These are phyloP conservation scores for Phaeosphaeriaceae sp. DNA, from an alignment of 2,329 filamentous ascomycete genomes.

Conservation along the genomic window DNA sequence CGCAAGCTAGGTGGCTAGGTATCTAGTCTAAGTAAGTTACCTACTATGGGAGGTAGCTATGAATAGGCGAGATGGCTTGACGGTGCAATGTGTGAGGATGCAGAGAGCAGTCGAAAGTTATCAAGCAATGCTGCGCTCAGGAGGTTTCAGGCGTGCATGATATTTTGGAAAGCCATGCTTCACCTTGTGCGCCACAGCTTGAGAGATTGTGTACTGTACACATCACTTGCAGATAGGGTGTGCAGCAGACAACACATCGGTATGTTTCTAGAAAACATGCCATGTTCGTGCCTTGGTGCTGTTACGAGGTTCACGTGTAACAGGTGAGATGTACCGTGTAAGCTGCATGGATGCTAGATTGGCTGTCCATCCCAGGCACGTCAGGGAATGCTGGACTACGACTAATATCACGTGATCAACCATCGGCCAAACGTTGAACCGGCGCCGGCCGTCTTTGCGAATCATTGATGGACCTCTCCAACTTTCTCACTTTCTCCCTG, in stretches of 20 bases:
- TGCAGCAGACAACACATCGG: not conserved
- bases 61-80: not conserved
- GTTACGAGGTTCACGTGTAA: not conserved
- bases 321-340: no score
- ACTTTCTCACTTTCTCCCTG: not conserved
- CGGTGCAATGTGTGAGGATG: not conserved
- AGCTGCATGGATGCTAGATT: no score
- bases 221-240: not conserved
- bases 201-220: constrained; percentile 3
- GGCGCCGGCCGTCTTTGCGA: no score
- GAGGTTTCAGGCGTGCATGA: constrained; percentile 27
- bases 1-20: constrained; percentile 4
- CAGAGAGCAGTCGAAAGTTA: not conserved
- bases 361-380: no score
- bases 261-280: no score
- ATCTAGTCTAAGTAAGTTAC: no score
- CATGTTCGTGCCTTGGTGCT: not conserved
- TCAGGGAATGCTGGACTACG: no score
- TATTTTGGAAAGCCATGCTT: constrained; percentile 22
- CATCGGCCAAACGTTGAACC: no score
- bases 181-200: constrained; percentile 23
- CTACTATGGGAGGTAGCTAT: no score
- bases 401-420: no score
- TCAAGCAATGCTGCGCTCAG: constrained; percentile 20
- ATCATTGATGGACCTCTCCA: no score